These are phyloP conservation scores for Eucalyptus erythrocorys DNA, from an alignment of 345 rosid genomes.

Conservation along the genomic window DNA sequence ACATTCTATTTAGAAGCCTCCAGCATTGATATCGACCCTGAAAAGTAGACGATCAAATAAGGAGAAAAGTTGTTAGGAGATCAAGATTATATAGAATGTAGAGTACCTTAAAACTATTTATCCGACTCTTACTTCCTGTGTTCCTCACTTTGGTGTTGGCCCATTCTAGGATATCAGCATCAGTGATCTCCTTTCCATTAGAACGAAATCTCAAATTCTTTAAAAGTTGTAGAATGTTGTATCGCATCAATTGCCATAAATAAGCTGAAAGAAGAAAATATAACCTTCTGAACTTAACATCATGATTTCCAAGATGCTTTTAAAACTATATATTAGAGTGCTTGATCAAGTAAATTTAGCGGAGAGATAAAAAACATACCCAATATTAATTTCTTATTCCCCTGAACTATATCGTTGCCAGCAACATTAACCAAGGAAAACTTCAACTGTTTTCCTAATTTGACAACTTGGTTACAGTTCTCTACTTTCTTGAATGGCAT, in stretches of 20 bases:
- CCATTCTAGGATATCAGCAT: constrained; percentile 84
- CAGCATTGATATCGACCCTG: not conserved
- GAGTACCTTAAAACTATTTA: constrained; percentile 79
- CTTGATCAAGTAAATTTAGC: not conserved
- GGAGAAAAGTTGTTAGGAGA: not conserved
- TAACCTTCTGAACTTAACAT: not conserved
- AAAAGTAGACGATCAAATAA: not conserved
- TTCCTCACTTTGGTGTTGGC: constrained; percentile 70
- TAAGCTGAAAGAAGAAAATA: constrained; percentile 36
- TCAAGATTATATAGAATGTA: not conserved
- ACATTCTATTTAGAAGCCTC: not conserved
- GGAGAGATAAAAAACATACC: constrained; percentile 28
- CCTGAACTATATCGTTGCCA: constrained; percentile 92
- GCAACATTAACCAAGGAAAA: constrained; percentile 95
- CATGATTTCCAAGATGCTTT: not conserved
- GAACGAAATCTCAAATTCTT: constrained; percentile 88
- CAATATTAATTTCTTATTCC: constrained; percentile 82
- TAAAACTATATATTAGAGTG: not conserved
- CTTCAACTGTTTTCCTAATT: constrained; percentile 88
- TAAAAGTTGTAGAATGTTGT: constrained; percentile 84
- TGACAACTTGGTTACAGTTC: constrained; percentile 92
- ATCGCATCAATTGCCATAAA: constrained; percentile 97
- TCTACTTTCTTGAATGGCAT: constrained; percentile 96
- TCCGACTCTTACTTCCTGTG: constrained; percentile 60
- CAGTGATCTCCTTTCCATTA: constrained; percentile 76